These are phyloP conservation scores for Lodderomyces margitis DNA, from an alignment of 1,139 yeast genomes.

Conservation along the genomic window DNA sequence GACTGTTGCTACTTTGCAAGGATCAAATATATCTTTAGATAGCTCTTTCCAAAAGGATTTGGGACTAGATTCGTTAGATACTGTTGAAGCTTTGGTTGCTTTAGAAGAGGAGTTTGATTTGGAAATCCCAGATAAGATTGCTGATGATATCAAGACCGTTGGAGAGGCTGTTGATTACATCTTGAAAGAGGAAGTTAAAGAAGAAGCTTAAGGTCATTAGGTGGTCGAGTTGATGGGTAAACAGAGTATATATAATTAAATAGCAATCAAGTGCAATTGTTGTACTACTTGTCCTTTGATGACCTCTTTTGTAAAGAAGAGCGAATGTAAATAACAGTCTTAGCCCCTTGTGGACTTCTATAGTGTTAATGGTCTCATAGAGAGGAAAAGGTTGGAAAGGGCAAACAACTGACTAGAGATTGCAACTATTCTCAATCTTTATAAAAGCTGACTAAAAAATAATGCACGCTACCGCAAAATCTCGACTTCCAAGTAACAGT, in stretches of 20 bases:
- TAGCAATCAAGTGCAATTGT: not conserved
- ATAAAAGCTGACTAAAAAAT: too few species aligned
- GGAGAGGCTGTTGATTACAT: slow-evolving; percentile 68
- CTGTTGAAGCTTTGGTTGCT: slow-evolving; percentile 70
- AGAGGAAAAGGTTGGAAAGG: too few species aligned
- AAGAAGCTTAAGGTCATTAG: slow-evolving; percentile 20
- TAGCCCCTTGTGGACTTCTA: too few species aligned
- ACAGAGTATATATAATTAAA: not conserved
- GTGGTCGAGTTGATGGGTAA: not conserved
- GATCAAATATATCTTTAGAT: slow-evolving; percentile 40
- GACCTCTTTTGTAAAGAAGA: too few species aligned
- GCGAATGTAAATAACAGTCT: too few species aligned
- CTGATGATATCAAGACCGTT: slow-evolving; percentile 67
- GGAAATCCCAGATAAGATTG: slow-evolving; percentile 66
- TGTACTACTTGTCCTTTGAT: too few species aligned
- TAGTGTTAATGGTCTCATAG: too few species aligned
- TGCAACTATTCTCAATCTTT: too few species aligned
- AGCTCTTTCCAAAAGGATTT: slow-evolving; percentile 61
- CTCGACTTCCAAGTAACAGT: too few species aligned
- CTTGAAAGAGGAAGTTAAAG: slow-evolving; percentile 47
- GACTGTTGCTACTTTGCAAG: slow-evolving; percentile 52
- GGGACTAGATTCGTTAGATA: slow-evolving; percentile 69
- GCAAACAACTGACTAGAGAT: too few species aligned
- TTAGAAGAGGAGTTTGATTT: slow-evolving; percentile 72
- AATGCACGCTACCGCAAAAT: not conserved